Percentiles rank a stretch among this genome's conserved stretches.
Evolutionary conservation across 2,329 filamentous ascomycete species (phyloP).

Genomic region (Rhinocladiella mackenziei): DNA sequence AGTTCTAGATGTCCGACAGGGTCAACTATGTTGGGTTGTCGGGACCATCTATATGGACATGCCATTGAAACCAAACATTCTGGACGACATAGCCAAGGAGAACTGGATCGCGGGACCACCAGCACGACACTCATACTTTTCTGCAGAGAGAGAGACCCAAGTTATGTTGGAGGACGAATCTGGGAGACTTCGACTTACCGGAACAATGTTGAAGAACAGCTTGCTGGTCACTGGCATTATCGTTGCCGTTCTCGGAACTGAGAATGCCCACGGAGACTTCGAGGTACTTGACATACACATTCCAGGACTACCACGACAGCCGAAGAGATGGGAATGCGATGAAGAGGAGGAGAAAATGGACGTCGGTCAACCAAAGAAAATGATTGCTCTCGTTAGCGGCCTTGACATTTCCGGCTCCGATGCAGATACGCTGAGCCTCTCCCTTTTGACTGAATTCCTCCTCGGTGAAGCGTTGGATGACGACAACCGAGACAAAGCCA

Average conservation of each 20-base stretch:
- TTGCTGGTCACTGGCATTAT: conserved; percentile 89
- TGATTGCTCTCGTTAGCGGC: conserved; percentile 85
- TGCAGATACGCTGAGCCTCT: conserved; percentile 69
- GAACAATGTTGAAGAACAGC: conserved; percentile 61
- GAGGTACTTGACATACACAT: conserved; percentile 87
- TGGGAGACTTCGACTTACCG: conserved; percentile 75
- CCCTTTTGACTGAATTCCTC: conserved; percentile 79
- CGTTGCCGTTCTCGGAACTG: conserved; percentile 88
- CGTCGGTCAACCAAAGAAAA: conserved; percentile 44
- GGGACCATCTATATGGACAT: conserved; percentile 98
- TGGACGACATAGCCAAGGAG: conserved; percentile 94
- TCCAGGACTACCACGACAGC: conserved; percentile 79
- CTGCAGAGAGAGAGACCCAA: conserved; percentile 58
- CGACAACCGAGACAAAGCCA: conserved; percentile 55
- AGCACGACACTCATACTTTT: conserved; percentile 70
- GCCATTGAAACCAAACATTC: conserved; percentile 89
- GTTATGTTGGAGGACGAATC: conserved; percentile 95
- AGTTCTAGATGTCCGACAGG: conserved; percentile 92
- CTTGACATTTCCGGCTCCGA: conserved; percentile 75
- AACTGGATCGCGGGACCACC: conserved; percentile 85
- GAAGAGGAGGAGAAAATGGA: conserved; percentile 41
- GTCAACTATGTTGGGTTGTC: conserved; percentile 89
- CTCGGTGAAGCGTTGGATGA: conserved; percentile 72
- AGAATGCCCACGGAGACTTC: conserved; percentile 87
- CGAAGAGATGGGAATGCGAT: conserved; percentile 70